Conservation (phyloP, 768 basidiomycete genomes). For the Dendrothele bispora region DNA sequence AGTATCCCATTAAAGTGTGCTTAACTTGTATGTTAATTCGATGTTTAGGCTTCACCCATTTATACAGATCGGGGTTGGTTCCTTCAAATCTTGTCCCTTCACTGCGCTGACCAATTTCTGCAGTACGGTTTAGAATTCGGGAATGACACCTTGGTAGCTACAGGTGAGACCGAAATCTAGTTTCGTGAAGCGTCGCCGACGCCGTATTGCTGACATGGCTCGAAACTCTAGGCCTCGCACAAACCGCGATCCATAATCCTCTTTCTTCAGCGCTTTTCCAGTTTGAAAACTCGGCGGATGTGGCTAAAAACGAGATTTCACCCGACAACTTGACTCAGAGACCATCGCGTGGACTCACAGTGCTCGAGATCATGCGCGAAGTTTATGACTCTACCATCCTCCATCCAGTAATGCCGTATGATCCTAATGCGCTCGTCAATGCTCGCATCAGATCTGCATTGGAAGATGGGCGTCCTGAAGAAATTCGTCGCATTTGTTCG, state of each 20-base stretch:
- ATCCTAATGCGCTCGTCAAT: conserved; percentile 40
- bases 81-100: not conserved
- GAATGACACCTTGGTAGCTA: conserved; percentile 47
- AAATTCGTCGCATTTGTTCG: conserved; percentile 44
- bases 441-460: conserved; percentile 34
- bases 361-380: conserved; percentile 51
- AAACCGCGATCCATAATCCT: conserved; percentile 42
- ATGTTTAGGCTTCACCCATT: conserved; percentile 48
- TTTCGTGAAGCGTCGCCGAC: too few relatives aligned
- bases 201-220: not conserved
- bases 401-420: conserved; percentile 51
- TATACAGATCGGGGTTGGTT: conserved; percentile 57
- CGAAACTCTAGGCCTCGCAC: conserved; percentile 41
- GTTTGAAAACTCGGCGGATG: conserved; percentile 11
- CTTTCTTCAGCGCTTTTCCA: conserved; percentile 31
- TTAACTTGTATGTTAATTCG: not conserved
- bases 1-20: conserved; percentile 15
- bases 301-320: not conserved
- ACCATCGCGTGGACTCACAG: conserved; percentile 29
- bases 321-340: too few relatives aligned
- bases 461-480: conserved; percentile 38
- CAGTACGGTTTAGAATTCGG: conserved; percentile 58
- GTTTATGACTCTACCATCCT: conserved; percentile 50
- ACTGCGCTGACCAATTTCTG: not conserved
- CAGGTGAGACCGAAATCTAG: conserved; percentile 45